Base-by-base conservation (phyloP, 2,329 filamentous ascomycete species). In the Talaromyces sp. region DNA sequence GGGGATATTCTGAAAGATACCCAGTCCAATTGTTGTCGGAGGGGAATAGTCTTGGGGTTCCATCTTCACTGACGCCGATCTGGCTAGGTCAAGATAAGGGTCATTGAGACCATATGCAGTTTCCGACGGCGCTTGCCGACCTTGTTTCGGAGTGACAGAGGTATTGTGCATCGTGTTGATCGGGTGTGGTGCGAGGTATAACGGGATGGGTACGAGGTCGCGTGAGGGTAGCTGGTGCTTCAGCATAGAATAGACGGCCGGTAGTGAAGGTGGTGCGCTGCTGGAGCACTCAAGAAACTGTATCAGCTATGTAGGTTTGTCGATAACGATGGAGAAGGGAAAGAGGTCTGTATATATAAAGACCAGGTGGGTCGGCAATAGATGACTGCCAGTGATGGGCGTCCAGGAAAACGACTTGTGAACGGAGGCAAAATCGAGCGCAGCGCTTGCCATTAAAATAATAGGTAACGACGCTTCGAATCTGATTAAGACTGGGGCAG, bases 391-490 rank as follows among this genome's bases (percentile, higher is more conserved):
- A 40, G 27, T 40, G 33, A 57, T 27, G 51, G 28, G 47, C 60
- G 27, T 23, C 28, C 36, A 23, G 51, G 18, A 54, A 57, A 58
- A 53, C 53, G 57, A 53, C 57, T 55, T 56, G 57, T 34, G 23
- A n/a, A 52, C 28, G 47, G 34, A 40, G 53, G 59, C 53, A 60
- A 52, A 63, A 54, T 47, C 54, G 57, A 60, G 54, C 30, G 18
- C 31, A 56, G 54, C 31, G 54, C 57, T 63, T 57, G 60, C 63
- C 63, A 56, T 57, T 53, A 60, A 60, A 64, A 65, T 63, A 64
- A 61, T 65, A 66, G 69, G 68, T 68, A 67, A 65, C 63, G 68
- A 65, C 64, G 70, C 42, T 53, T 69, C 69, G 67, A 68, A 66
- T 67, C 61, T 65, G 60, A 69, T 54, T 63, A 47, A 27, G 63